Conservation (phyloP, 371 early-diverging fungal genomes). For the Mucor ambiguus region DNA sequence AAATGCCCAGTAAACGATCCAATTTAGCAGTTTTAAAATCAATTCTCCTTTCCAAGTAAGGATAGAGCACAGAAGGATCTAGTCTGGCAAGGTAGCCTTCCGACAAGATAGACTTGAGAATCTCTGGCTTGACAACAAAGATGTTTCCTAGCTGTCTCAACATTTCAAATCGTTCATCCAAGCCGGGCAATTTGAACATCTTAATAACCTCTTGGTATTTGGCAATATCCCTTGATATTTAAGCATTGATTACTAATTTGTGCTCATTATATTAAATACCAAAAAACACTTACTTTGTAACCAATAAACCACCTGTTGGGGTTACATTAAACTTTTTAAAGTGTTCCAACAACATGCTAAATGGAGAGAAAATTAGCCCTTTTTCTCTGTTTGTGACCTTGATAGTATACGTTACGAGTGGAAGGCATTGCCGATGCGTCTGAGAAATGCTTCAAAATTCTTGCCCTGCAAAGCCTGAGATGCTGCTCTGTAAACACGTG, state of each 20-base stretch:
- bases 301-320: conserved; percentile 82
- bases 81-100: conserved; percentile 83
- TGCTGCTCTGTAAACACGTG: conserved; percentile 60
- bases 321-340: conserved; percentile 87
- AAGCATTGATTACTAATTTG: not conserved
- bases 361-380: not conserved
- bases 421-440: conserved; percentile 79
- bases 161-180: conserved; percentile 88
- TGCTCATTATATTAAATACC: not conserved
- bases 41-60: conserved; percentile 86
- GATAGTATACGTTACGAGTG: conserved; percentile 39
- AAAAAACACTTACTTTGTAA: conserved; percentile 70
- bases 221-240: conserved; percentile 77
- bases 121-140: conserved; percentile 89
- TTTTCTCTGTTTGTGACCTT: not conserved
- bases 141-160: conserved; percentile 92
- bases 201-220: conserved; percentile 88
- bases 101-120: conserved; percentile 79
- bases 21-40: conserved; percentile 80
- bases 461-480: conserved; percentile 71
- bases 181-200: conserved; percentile 70
- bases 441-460: conserved; percentile 77
- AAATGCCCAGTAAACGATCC: conserved; percentile 58
- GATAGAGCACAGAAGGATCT: conserved; percentile 75
- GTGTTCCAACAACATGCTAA: conserved; percentile 87